Evolutionary conservation across 1,284 basidiomycete species (phyloP).

Genomic region (Ustilago xerochloae): DNA sequence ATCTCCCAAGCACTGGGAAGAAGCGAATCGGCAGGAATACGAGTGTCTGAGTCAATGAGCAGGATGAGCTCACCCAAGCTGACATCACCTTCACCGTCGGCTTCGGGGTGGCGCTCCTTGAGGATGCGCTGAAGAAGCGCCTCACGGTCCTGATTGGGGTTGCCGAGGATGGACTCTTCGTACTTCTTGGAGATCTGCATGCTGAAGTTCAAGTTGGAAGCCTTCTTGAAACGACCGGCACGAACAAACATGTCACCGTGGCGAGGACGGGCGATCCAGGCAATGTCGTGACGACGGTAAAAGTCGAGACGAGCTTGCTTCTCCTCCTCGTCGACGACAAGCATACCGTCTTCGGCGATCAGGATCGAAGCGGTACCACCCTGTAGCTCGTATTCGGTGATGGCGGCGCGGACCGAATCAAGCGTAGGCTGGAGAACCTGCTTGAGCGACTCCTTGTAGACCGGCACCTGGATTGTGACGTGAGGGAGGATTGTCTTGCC

Average conservation of each 20-base stretch:
- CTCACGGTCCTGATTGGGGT: constrained; percentile 22
- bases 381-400: constrained; percentile 85
- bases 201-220: constrained; percentile 88
- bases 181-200: constrained; percentile 78
- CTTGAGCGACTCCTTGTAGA: constrained; percentile 75
- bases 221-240: constrained; percentile 88
- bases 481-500: constrained; percentile 73
- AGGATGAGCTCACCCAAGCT: constrained; percentile 59
- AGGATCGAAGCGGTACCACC: constrained; percentile 82
- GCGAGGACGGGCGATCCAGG: constrained; percentile 82
- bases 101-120: constrained; percentile 68
- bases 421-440: constrained; percentile 76
- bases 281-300: constrained; percentile 81
- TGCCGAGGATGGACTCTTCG: constrained; percentile 75
- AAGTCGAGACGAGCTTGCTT: constrained; percentile 77
- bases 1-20: constrained; percentile 84
- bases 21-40: constrained; percentile 86
- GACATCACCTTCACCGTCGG: constrained; percentile 39
- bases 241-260: constrained; percentile 79
- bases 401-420: constrained; percentile 82
- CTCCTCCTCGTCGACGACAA: constrained; percentile 75
- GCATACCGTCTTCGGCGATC: constrained; percentile 81
- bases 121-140: constrained; percentile 22
- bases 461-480: constrained; percentile 81
- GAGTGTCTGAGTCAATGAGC: constrained; percentile 78